Evolutionary conservation across 306 rosid genomes (phyloP).

Genomic region (Medicago ruthenica): DNA sequence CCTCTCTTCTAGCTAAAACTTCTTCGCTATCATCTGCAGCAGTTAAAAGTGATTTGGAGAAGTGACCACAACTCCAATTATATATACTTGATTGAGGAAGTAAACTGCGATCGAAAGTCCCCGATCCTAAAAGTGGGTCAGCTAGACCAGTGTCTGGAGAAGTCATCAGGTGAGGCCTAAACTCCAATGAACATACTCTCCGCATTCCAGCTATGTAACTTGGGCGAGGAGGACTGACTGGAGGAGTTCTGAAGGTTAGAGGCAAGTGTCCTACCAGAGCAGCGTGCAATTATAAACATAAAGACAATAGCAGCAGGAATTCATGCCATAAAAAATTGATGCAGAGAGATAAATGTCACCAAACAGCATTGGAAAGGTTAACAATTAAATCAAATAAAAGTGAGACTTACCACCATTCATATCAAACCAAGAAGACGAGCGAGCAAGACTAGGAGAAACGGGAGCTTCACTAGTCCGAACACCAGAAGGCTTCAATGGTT

Average conservation of each 20-base stretch:
- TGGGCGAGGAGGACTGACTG: conserved; percentile 96
- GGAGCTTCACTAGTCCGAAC: conserved; percentile 58
- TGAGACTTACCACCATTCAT: conserved; percentile 83
- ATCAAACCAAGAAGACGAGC: conserved; percentile 95
- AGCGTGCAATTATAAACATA: conserved; percentile 30
- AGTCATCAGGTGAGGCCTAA: conserved; percentile 86
- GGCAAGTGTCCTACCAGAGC: conserved; percentile 79
- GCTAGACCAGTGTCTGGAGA: conserved; percentile 94
- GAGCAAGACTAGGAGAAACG: conserved; percentile 66
- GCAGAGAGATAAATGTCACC: conserved; percentile 28
- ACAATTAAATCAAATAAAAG: conserved; percentile 19
- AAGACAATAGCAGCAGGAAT: conserved; percentile 16
- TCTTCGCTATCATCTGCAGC: conserved; percentile 78
- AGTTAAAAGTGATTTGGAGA: conserved; percentile 89
- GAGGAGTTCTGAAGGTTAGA: conserved; percentile 93
- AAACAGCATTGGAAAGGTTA: conserved; percentile 24
- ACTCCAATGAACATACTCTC: conserved; percentile 91
- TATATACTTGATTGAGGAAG: conserved; percentile 93
- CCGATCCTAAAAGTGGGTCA: conserved; percentile 92
- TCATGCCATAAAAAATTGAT: conserved; percentile 17
- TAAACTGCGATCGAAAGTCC: conserved; percentile 77
- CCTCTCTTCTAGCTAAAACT: conserved; percentile 78
- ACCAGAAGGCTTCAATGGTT: conserved; percentile 65
- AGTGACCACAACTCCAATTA: conserved; percentile 96
- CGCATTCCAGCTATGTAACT: conserved; percentile 88